Evolutionary conservation across 352 stramenopile genomes (phyloP), one percentile per base, ranked within the genome.

Genomic region (Phytophthora litchii): DNA sequence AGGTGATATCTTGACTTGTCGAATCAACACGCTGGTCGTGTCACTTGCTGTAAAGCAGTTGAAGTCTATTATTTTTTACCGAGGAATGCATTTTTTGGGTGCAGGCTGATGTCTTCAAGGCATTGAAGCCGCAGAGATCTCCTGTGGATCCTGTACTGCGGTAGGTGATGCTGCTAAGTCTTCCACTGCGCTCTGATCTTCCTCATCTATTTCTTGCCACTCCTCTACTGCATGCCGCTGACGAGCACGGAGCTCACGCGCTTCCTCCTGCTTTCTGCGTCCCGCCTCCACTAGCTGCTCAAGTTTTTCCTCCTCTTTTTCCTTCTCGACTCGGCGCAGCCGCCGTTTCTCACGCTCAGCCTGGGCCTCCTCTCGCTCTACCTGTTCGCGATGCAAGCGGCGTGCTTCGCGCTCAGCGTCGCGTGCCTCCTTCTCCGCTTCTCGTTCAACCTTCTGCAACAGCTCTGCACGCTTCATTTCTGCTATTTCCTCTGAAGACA

Each of bases 381-480:
- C 48, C 42, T 84, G 67, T 50, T 91, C 76, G 6, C 70, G 73
- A 13, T 81, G 78, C 10, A 78, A 41, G 0, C 76, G 72, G 27
- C 78, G 71, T 7, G 68, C 60, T 43, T 93, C 80, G 0, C 69
- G 71, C 25, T 89, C 80, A 12, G 72, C 55, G 54, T 89, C 78
- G 4, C 83, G 67, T 5, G 53, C 29, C 43, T 88, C 78, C 3
- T 77, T 83, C 52, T 87, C 78, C 14, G 76, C 80, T 41, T 90
- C 80, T 17, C 72, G 59, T 44, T 91, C 84, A 3, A 91, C 82
- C 61, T 84, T 88, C 8, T 59, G 70, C 41, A 93, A 59, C 35
- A 91, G 59, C 67, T 93, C 84, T 0, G 75, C 67, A 5, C 84
- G 80, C 54, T 88, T 90, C 47, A 89, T 53, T 38, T 90, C 83